These are phyloP conservation scores for Saposhnikovia divaricata DNA, from an alignment of 129 eudicot genomes.

Conservation along the genomic window DNA sequence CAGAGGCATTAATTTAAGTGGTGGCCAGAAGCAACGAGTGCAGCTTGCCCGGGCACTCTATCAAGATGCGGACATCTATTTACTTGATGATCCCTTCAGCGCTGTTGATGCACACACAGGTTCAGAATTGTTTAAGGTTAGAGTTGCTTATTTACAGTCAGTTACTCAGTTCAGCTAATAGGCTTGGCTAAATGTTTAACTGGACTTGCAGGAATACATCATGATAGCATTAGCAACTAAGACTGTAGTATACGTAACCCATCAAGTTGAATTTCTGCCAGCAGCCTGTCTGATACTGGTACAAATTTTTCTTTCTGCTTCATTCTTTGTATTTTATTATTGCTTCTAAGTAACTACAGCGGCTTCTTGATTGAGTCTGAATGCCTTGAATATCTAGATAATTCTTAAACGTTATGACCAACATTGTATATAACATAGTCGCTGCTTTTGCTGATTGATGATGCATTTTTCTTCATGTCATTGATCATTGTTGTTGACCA, in stretches of 20 bases:
- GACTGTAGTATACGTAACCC: constrained; percentile 87
- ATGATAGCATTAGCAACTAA: constrained; percentile 78
- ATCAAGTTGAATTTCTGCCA: constrained; percentile 90
- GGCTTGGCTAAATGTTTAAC: constrained; percentile 5
- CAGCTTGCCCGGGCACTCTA: constrained; percentile 97
- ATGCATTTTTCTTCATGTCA: not conserved
- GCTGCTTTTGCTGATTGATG: not conserved
- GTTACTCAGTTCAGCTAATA: not conserved
- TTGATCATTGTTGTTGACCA: not conserved
- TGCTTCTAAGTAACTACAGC: not conserved
- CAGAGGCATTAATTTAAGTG: constrained; percentile 93
- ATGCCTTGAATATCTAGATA: not conserved
- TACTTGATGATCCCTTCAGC: constrained; percentile 97
- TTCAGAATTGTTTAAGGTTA: constrained; percentile 77
- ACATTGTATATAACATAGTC: not conserved
- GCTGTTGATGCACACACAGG: constrained; percentile 98
- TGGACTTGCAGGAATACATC: constrained; percentile 75
- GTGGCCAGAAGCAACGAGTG: constrained; percentile 96
- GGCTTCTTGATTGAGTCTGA: not conserved
- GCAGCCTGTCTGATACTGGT: constrained; percentile 91
- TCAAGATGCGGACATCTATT: constrained; percentile 93
- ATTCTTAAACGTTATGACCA: not conserved
- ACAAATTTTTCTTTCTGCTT: constrained; percentile 5
- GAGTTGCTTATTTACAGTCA: not conserved
- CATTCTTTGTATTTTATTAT: not conserved